Percentiles rank a stretch among this genome's conserved stretches.
These are phyloP conservation scores for Lasiosphaeria hispida DNA, from an alignment of 495 filamentous ascomycete genomes.

Conservation along the genomic window DNA sequence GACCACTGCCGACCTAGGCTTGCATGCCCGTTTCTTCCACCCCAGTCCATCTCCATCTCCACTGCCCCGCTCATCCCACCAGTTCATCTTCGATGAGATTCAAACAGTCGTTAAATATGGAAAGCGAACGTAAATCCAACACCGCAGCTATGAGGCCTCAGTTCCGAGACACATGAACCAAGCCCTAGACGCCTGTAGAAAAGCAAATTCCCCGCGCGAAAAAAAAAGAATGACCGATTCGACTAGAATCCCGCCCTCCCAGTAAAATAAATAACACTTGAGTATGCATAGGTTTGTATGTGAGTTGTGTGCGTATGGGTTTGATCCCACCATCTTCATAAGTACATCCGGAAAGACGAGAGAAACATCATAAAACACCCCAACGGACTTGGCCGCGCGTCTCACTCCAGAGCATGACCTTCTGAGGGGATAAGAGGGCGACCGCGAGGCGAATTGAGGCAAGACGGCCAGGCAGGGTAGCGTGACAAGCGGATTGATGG, in stretches of 20 bases:
- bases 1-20: conserved; percentile 9
- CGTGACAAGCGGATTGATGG: no score
- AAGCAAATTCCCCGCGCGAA: conserved; percentile 3
- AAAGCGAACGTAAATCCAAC: conserved; percentile 17
- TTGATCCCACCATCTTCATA: conserved; percentile 8
- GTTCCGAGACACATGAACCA: background rate
- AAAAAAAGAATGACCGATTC: conserved; percentile 8
- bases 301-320: conserved; percentile 11
- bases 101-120: no score
- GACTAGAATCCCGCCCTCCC: conserved; percentile 11
- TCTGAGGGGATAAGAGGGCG: background rate
- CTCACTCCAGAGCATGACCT: background rate
- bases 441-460: background rate
- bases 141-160: conserved; percentile 12
- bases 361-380: background rate
- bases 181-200: conserved; percentile 1
- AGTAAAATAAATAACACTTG: conserved; percentile 3
- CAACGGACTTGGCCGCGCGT: background rate
- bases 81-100: background rate
- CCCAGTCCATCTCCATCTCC: background rate
- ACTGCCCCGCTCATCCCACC: background rate
- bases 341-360: conserved; percentile 13
- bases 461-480: no score
- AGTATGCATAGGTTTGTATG: background rate
- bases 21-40: background rate